phyloP scores from a whole-genome alignment of 495 filamentous ascomycete species.

The Talaromyces borbonicus region DNA sequence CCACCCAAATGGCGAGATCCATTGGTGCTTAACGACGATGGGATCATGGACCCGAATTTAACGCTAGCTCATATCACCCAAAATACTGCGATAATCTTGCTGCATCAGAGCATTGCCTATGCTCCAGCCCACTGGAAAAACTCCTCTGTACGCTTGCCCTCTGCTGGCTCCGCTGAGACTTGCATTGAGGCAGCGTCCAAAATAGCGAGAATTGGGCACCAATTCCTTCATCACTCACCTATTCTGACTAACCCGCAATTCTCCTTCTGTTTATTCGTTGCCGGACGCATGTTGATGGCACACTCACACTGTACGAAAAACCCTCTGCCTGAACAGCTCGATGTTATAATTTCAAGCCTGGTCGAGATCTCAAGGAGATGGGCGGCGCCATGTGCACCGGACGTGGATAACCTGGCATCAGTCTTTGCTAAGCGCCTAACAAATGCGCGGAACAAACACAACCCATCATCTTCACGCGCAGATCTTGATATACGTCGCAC shows the following conservation, averaged over 20 bases:
- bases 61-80: conserved; percentile 13
- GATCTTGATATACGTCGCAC: too few species aligned
- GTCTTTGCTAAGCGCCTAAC: too few species aligned
- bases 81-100: conserved; percentile 12
- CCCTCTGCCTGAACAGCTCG: too few species aligned
- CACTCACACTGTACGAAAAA: too few species aligned
- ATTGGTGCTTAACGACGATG: conserved; percentile 13
- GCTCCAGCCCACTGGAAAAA: conserved; percentile 22
- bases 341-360: too few species aligned
- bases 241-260: conserved; percentile 5
- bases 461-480: too few species aligned
- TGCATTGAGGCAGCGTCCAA: conserved; percentile 7
- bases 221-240: conserved; percentile 6
- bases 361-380: too few species aligned
- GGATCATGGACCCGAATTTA: conserved; percentile 14
- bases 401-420: too few species aligned
- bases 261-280: conserved; percentile 8
- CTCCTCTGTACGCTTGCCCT: conserved; percentile 22
- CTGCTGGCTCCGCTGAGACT: conserved; percentile 16
- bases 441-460: too few species aligned
- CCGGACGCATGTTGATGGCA: too few species aligned
- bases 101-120: conserved; percentile 12
- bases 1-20: conserved; percentile 28
- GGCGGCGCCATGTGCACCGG: too few species aligned
- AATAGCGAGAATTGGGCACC: conserved; percentile 2